phyloP scores from a whole-genome alignment of 345 rosid genomes.

The Populus deltoides region DNA sequence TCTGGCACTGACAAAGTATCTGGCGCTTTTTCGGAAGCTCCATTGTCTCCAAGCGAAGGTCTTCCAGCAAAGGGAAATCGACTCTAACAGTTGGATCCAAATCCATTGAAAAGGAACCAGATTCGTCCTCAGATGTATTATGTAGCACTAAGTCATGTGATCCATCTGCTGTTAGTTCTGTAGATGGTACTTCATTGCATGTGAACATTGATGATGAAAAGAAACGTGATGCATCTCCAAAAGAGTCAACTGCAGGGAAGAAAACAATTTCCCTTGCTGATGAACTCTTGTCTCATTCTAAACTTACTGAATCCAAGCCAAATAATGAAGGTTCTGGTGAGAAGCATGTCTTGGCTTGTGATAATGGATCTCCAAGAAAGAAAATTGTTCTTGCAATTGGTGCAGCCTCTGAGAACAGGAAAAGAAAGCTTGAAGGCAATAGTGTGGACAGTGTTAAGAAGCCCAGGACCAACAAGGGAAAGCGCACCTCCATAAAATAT shows the following conservation, averaged over 20 bases:
- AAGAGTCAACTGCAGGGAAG: constrained; percentile 36
- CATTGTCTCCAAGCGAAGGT: constrained; percentile 54
- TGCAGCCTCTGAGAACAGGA: constrained; percentile 39
- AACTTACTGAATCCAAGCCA: constrained; percentile 32
- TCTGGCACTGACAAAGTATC: constrained; percentile 58
- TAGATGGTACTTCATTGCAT: constrained; percentile 32
- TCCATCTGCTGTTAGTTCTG: constrained; percentile 35
- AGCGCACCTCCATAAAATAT: constrained; percentile 43
- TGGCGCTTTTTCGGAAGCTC: constrained; percentile 66
- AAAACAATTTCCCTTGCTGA: constrained; percentile 27
- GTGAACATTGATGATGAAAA: constrained; percentile 40
- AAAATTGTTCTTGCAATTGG: constrained; percentile 53
- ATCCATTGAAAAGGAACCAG: constrained; percentile 51
- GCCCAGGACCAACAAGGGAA: constrained; percentile 56
- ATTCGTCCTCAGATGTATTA: constrained; percentile 47
- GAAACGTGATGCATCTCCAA: constrained; percentile 35
- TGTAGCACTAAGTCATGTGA: constrained; percentile 37
- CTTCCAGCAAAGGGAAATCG: constrained; percentile 69
- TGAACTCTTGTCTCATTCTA: constrained; percentile 42
- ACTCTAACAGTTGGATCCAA: constrained; percentile 39
- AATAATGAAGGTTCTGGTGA: constrained; percentile 41
- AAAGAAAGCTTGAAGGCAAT: constrained; percentile 54
- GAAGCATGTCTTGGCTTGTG: constrained; percentile 38
- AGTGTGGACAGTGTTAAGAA: constrained; percentile 48
- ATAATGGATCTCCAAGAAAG: constrained; percentile 37